Percentiles rank a stretch among this genome's conserved stretches.
phyloP scores from a whole-genome alignment of 768 basidiomycete genomes.

The Pulveroboletus sp. region DNA sequence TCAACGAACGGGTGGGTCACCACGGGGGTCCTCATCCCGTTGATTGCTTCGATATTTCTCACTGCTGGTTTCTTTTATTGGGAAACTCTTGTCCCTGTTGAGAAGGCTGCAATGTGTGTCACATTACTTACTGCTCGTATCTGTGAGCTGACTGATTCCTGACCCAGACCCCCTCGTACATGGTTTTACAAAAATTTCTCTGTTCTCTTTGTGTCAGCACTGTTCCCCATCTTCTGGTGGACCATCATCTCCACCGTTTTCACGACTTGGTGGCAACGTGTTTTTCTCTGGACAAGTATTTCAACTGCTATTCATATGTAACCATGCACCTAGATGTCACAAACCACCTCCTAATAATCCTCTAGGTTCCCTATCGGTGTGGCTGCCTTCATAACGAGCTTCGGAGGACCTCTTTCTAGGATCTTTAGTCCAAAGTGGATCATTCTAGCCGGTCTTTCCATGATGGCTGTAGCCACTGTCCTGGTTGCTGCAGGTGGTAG shows the following conservation, averaged over 20 bases:
- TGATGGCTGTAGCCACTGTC: constrained; percentile 36
- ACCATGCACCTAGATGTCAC: constrained; percentile 2
- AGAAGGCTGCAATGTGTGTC: constrained; percentile 41
- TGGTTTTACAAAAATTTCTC: constrained; percentile 42
- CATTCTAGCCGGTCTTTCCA: constrained; percentile 38
- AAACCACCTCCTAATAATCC: neutral
- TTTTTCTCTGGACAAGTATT: constrained; percentile 40
- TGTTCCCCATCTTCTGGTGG: constrained; percentile 44
- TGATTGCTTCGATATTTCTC: constrained; percentile 42
- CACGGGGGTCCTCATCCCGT: constrained; percentile 40
- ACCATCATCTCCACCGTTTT: constrained; percentile 30
- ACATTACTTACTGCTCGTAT: neutral
- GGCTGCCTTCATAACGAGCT: constrained; percentile 33
- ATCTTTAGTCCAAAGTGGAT: constrained; percentile 40
- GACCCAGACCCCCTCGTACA: constrained; percentile 35
- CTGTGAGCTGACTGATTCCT: neutral
- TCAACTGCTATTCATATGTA: constrained; percentile 39
- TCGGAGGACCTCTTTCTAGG: constrained; percentile 37
- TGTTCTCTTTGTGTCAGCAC: constrained; percentile 34
- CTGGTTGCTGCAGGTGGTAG: constrained; percentile 43
- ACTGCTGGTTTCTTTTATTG: constrained; percentile 45
- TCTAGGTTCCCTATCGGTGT: constrained; percentile 40
- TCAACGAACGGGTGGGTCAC: constrained; percentile 48
- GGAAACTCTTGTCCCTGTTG: constrained; percentile 38
- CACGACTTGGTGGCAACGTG: constrained; percentile 38